phyloP scores from a whole-genome alignment of 495 filamentous ascomycete species.

The Neurospora tetrasperma region DNA sequence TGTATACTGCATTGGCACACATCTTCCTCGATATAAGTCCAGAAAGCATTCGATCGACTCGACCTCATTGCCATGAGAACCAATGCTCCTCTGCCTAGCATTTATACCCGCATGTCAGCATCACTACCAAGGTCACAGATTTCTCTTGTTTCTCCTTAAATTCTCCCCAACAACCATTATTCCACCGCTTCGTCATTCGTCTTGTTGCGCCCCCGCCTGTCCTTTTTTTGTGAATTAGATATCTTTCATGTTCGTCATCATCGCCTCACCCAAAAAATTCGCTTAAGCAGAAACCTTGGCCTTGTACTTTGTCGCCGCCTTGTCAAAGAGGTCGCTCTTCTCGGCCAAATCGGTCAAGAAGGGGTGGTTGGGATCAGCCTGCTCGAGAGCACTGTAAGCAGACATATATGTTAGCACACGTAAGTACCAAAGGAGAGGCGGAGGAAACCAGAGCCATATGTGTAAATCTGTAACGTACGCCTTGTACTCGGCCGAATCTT shows the following conservation, averaged over 20 bases:
- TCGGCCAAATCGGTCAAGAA: constrained; percentile 60
- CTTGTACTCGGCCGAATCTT: constrained; percentile 49
- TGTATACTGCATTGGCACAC: not conserved
- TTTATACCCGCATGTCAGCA: not conserved
- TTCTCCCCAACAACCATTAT: not conserved
- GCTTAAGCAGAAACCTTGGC: constrained; percentile 55
- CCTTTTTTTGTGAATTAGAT: not conserved
- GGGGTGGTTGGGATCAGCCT: constrained; percentile 48
- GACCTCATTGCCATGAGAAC: not conserved
- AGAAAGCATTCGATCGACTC: not conserved
- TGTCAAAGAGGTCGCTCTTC: constrained; percentile 72
- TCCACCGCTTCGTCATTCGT: not conserved
- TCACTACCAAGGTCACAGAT: not conserved
- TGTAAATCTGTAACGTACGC: constrained; percentile 34
- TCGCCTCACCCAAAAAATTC: not conserved
- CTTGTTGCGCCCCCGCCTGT: not conserved
- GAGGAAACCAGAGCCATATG: not conserved
- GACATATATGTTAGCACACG: not conserved
- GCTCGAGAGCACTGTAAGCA: constrained; percentile 44
- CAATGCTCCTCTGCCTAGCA: not conserved
- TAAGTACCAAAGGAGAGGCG: not conserved
- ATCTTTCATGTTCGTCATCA: not conserved
- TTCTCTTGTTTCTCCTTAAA: not conserved
- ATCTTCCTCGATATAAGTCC: not conserved
- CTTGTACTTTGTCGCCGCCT: constrained; percentile 66